Base-by-base conservation (phyloP, 2,329 filamentous ascomycete genomes). In the Peltaster fructicola region DNA sequence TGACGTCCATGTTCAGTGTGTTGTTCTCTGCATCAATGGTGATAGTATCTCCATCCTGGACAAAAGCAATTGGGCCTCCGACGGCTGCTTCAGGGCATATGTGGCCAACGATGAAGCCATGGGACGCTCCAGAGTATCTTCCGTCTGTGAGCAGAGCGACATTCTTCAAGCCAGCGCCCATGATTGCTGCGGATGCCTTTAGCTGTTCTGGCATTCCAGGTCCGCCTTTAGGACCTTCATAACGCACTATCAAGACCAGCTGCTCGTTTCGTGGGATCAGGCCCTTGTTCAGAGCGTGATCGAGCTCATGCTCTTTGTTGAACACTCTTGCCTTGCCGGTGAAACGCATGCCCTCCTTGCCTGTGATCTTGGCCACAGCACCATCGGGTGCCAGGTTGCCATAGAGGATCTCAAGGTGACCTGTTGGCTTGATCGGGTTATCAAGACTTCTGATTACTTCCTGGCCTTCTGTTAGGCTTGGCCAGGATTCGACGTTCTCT, bases 151-250 rank as follows among this genome's bases (percentile, higher is more conserved):
- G 80, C 8, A 95, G 65, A 0, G 85, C 84, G 6, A 93, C 68
- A 41, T 92, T 91, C 25, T 62, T 79, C 25, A 95, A 59, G 8
- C 77, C 77, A 1, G 85, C 85, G 23, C 85, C 85, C 76, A 92
- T 92, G 38, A 95, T 79, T 10, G 84, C 80, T 0, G 82, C 82
- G 30, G 69, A 77, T 7, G 85, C 79, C 47, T 77, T 81, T 21
- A 95, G 65, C 53, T 92, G 82, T 53, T 95, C 85, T 2, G 84
- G 85, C 85, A 95, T 95, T 20, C 85, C 85, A 0, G 85, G 85
- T 0, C 85, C 85, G 33, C 85, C 85, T 47, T 80, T 84, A 8
- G 85, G 85, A 0, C 85, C 85, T 49, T 95, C 85, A 48, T 93
- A 93, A 12, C 85, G 73, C 26, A 95, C 82, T 15, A 93, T 71